These are phyloP conservation scores for Dactylellina parvicollis DNA, from an alignment of 2,329 filamentous ascomycete genomes.

Conservation along the genomic window DNA sequence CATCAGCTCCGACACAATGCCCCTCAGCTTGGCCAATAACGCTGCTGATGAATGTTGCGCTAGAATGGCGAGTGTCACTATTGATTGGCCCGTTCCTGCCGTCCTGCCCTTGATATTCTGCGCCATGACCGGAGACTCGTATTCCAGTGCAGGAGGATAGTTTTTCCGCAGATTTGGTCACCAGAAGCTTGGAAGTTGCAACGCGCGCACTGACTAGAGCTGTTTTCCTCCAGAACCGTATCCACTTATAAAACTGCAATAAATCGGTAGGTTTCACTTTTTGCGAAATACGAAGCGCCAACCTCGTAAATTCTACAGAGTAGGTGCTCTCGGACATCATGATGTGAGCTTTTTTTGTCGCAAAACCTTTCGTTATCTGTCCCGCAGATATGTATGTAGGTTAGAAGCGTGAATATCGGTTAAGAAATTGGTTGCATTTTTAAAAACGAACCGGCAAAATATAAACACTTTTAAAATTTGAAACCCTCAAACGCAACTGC, in stretches of 20 bases:
- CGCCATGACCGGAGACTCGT: slow-evolving; percentile 41
- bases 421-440: slow-evolving; percentile 22
- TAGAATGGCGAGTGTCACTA: slow-evolving; percentile 23
- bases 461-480: slow-evolving; percentile 13
- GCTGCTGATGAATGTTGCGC: slow-evolving; percentile 26
- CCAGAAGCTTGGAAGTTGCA: slow-evolving; percentile 13
- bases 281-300: slow-evolving; percentile 29
- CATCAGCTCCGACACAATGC: slow-evolving; percentile 41
- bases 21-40: slow-evolving; percentile 20
- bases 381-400: no score
- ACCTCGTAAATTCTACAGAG: slow-evolving; percentile 12
- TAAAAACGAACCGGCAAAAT: background rate
- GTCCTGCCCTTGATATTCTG: slow-evolving; percentile 18
- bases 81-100: slow-evolving; percentile 24
- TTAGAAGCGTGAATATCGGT: no score
- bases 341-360: background rate
- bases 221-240: slow-evolving; percentile 14
- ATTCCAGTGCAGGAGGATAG: slow-evolving; percentile 47
- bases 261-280: slow-evolving; percentile 39
- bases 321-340: slow-evolving; percentile 17
- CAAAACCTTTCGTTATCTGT: background rate
- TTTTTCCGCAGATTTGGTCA: slow-evolving; percentile 43
- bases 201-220: slow-evolving; percentile 28
- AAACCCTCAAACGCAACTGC: slow-evolving; percentile 22
- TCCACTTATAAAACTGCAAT: slow-evolving; percentile 48